Evolutionary conservation across 257 asterid genomes (phyloP), one percentile per base, ranked within the genome.

Genomic region (Solanum okadae): DNA sequence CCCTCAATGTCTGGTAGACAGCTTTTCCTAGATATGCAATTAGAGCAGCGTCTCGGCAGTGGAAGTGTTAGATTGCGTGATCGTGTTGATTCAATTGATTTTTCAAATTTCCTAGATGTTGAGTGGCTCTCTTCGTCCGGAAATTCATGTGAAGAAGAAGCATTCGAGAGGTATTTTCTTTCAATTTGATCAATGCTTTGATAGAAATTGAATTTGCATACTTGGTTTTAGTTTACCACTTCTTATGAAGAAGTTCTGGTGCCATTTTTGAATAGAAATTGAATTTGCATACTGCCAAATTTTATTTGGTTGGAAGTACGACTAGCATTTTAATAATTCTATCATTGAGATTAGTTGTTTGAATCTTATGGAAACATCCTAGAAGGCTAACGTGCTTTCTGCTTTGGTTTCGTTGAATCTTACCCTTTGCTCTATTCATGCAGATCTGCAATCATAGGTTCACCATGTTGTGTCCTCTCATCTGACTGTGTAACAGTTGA

Each of bases 91-190:
- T 90, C 95, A 46, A 89, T 91, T 6, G 92, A 91, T 88, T 95
- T 93, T 76, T 95, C 99, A 49, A 97, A 96, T 92, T 96, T 96
- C 92, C 90, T 96, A 40, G 94, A 94, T 86, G 88, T 93, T 25
- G 99, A 95, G 81, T 93, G 96, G 95, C 92, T 97, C 83, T 96
- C 99, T 88, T 94, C 98, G n/a, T 94, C 98, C 29, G 98, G 96
- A 33, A 95, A 96, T 90, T 97, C 99, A 9, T 94, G 97, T 67
- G 99, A 97, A 89, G 99, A 96, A 52, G 98, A 96, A 35, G 88
- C 92, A n/a, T 93, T 88, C 25, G 98, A 94, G 87, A 93, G 98
- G 99, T 97, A 89, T 84, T 23, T 27, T n/a, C 87, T 78, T 72
- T 27, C 56, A 18, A 46, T 56, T 59, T 38, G 10, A 29, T 49